Conservation (phyloP, 202 grass and related monocot genomes). For the Zizania palustris region DNA sequence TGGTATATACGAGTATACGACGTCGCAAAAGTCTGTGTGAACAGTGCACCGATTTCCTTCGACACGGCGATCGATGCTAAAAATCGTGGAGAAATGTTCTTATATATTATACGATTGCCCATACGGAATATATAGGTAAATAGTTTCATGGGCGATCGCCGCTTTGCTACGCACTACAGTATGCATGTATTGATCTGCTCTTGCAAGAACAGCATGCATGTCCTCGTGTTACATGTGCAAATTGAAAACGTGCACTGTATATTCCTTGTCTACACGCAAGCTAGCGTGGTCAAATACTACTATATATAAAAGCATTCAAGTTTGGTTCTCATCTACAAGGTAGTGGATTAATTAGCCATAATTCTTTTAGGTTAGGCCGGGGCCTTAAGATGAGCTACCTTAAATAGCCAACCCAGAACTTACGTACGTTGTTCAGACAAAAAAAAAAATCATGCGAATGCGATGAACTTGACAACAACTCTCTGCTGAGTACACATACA, state of each 20-base stretch:
- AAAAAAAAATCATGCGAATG: not conserved
- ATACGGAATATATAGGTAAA: not conserved
- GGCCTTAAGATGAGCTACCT: too few species aligned
- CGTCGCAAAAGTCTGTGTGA: slow-evolving; percentile 17
- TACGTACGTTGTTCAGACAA: not conserved
- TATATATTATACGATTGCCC: too few species aligned
- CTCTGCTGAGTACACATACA: not conserved
- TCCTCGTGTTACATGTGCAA: slow-evolving; percentile 1
- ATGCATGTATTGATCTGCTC: not conserved
- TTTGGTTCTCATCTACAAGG: not conserved
- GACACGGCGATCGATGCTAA: not conserved
- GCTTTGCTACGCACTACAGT: not conserved
- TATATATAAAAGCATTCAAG: not conserved
- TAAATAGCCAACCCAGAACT: not conserved
- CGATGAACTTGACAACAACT: not conserved
- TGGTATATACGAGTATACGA: not conserved
- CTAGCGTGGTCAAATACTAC: slow-evolving; percentile 22
- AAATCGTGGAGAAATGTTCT: too few species aligned
- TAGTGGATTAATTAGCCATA: not conserved
- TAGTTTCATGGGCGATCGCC: not conserved
- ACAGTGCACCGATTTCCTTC: slow-evolving; percentile 12
- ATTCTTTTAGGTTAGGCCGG: not conserved
- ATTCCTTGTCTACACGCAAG: not conserved
- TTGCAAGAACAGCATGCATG: slow-evolving; percentile 22
- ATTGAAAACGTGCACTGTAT: not conserved